These are phyloP conservation scores for Aspergillus aculeatus DNA, from an alignment of 2,329 filamentous ascomycete genomes.

Conservation along the genomic window DNA sequence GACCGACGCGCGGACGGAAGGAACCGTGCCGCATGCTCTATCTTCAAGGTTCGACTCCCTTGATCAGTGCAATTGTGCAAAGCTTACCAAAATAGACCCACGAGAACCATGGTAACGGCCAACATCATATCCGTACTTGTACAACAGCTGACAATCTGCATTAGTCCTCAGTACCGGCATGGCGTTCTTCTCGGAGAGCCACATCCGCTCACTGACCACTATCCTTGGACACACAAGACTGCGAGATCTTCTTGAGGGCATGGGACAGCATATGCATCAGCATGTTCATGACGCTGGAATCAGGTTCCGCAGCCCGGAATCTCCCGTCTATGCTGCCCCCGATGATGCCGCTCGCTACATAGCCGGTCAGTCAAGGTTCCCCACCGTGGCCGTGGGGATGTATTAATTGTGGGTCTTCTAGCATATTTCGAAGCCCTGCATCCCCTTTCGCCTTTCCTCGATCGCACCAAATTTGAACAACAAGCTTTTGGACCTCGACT, in stretches of 20 bases:
- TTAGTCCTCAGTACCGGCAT: background rate
- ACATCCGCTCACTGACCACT: background rate
- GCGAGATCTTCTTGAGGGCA: background rate
- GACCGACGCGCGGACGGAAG: background rate
- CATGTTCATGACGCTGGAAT: background rate
- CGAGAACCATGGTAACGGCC: background rate
- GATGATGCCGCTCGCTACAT: background rate
- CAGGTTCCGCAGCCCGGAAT: background rate
- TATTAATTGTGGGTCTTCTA: background rate
- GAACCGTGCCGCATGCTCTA: background rate
- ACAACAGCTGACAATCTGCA: background rate
- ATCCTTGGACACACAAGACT: background rate
- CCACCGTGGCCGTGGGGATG: no score
- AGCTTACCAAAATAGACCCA: background rate
- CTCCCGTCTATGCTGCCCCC: background rate
- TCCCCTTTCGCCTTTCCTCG: background rate
- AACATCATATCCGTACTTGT: no score
- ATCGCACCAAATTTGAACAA: background rate
- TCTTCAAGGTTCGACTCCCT: background rate
- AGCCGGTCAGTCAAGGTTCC: background rate
- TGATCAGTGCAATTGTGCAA: background rate
- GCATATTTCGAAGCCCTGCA: background rate
- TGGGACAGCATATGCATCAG: background rate
- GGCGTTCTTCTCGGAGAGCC: background rate
- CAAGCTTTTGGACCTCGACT: background rate